Conservation (phyloP, 1,284 basidiomycete genomes). For the Pseudozyma pruni region DNA sequence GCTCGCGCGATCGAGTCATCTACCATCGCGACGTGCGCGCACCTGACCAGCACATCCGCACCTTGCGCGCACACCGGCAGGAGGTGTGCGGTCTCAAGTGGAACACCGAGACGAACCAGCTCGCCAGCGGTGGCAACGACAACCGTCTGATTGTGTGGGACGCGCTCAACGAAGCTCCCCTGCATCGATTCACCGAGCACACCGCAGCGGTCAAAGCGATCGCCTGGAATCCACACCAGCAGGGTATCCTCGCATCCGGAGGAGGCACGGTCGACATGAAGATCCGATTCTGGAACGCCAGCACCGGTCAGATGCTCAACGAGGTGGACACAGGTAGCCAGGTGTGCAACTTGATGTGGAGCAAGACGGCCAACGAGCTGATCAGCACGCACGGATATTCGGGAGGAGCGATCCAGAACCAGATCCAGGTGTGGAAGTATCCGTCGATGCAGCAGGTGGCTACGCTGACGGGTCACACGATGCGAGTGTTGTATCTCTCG, state of each 20-base stretch:
- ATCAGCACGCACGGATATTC: constrained; percentile 98
- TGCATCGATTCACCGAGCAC: constrained; percentile 96
- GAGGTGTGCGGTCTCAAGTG: constrained; percentile 97
- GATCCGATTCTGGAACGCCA: constrained; percentile 96
- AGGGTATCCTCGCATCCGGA: constrained; percentile 91
- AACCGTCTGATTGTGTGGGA: constrained; percentile 99
- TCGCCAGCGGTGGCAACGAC: constrained; percentile 97
- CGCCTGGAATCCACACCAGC: constrained; percentile 95
- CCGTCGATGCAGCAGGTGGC: constrained; percentile 79
- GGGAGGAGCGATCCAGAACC: constrained; percentile 90
- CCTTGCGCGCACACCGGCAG: constrained; percentile 85
- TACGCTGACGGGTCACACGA: constrained; percentile 91
- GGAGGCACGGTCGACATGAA: constrained; percentile 97
- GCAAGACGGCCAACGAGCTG: constrained; percentile 89
- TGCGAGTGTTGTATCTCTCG: constrained; percentile 86
- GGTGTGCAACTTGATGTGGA: constrained; percentile 98
- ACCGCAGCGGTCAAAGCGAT: constrained; percentile 97
- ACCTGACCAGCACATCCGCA: constrained; percentile 78
- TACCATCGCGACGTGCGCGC: constrained; percentile 90
- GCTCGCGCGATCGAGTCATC: constrained; percentile 89
- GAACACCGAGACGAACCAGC: constrained; percentile 79
- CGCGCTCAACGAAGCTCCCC: constrained; percentile 72
- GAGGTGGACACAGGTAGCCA: constrained; percentile 66
- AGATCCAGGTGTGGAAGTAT: constrained; percentile 98
- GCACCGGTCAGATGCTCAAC: constrained; percentile 81